These are phyloP conservation scores for Aspergillus pseudotamarii DNA, from an alignment of 2,329 filamentous ascomycete genomes.

Conservation along the genomic window DNA sequence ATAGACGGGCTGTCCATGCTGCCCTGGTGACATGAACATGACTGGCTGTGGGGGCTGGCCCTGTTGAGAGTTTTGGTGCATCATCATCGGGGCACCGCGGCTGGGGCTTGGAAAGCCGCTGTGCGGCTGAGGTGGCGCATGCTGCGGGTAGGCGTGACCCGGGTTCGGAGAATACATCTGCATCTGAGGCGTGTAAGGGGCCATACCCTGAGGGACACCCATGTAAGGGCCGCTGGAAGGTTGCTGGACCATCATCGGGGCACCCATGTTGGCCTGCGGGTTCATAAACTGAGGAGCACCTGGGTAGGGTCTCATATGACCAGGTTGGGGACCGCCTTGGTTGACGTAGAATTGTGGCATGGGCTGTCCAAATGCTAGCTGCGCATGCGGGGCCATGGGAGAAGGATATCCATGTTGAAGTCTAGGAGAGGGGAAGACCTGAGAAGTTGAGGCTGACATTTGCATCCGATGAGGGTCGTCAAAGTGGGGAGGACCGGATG, in stretches of 20 bases:
- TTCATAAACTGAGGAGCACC: constrained; percentile 73
- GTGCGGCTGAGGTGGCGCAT: constrained; percentile 56
- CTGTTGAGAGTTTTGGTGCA: constrained; percentile 89
- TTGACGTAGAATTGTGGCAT: constrained; percentile 72
- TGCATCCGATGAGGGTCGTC: constrained; percentile 86
- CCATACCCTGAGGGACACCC: constrained; percentile 70
- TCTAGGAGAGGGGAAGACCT: constrained; percentile 83
- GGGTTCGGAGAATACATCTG: constrained; percentile 79
- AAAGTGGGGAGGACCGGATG: constrained; percentile 67
- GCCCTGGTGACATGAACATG: constrained; percentile 74
- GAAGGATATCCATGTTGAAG: constrained; percentile 71
- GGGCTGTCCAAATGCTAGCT: constrained; percentile 71
- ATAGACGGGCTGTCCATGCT: constrained; percentile 75
- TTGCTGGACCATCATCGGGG: constrained; percentile 81
- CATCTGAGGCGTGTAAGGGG: constrained; percentile 71
- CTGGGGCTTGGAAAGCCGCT: constrained; percentile 88
- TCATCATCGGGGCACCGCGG: constrained; percentile 88
- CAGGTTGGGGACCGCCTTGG: constrained; percentile 70
- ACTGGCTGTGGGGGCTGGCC: constrained; percentile 71
- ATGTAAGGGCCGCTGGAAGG: constrained; percentile 71
- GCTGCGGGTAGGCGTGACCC: constrained; percentile 67
- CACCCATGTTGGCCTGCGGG: constrained; percentile 71
- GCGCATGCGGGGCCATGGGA: constrained; percentile 68
- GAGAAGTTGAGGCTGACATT: constrained; percentile 78
- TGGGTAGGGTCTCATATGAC: constrained; percentile 71